Base-by-base conservation (phyloP, 805 yeast genomes). In the Metschnikowia drakensbergensis region DNA sequence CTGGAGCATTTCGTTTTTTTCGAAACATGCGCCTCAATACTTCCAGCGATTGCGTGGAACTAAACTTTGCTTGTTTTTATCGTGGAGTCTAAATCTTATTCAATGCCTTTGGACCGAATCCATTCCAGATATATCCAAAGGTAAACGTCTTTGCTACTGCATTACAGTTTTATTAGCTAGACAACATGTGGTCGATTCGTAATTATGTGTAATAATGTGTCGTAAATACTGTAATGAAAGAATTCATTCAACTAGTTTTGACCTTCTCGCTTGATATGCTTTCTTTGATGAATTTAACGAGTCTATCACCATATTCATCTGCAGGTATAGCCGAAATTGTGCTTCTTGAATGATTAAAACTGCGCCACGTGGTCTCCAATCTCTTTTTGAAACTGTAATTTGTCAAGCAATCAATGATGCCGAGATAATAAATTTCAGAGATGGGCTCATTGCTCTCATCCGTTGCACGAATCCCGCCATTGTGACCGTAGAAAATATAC, bases 321-420 rank as follows among this genome's bases (percentile, higher is more conserved):
- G 98, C 91, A 0, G 99, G 98, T 9, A 94, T 75, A 0, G 99
- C 95, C 56, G 96, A 87, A 3, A 95, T 83, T 3, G 84, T 77
- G 38, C 76, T 76, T 47, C 91, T 71, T 35, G 82, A 77, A 60
- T 88, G 87, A 33, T 79, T 78, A 26, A 94, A 58, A 11, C 87
- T 76, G 63, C 96, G 79, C 83, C 90, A 86, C 53, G 88, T 80
- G 0, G 98, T 92, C 62, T 94, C 99, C 40, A 90, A 64, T 54
- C 79, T 77, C 64, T 94, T 94, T 55, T 82, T 69, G 23, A 84
- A 66, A 0, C 87, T 82, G 58, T 88, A 88, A 54, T 81, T 81
- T 0, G 99, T 94, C 56, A 94, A 72, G 67, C 96, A 92, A 63
- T 94, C 99, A 54, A 94, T 94, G 34, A 94, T 84, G 6, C 99